Percentiles rank a stretch among this genome's conserved stretches.
Evolutionary conservation across 2,329 filamentous ascomycete genomes (phyloP).

Genomic region (Beauveria brongniartii): DNA sequence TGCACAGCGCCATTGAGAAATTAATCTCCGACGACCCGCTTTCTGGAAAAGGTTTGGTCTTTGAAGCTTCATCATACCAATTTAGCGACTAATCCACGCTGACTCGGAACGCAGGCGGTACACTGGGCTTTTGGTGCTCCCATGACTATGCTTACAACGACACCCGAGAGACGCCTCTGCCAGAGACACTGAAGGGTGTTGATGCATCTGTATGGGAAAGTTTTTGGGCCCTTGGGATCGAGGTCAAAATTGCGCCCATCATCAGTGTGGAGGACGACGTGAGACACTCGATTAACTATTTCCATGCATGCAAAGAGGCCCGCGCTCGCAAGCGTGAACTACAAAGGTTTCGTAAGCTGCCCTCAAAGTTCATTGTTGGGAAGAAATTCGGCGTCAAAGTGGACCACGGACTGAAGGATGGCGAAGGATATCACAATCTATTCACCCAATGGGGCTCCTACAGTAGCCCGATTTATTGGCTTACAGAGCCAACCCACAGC

Average conservation of each 20-base stretch:
- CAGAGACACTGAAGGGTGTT: constrained; percentile 33
- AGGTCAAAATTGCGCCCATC: neutral
- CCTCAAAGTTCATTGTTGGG: neutral
- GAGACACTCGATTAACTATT: too few relatives aligned
- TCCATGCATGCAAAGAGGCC: too few relatives aligned
- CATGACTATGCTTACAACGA: constrained; percentile 39
- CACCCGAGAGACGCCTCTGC: constrained; percentile 18
- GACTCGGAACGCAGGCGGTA: constrained; percentile 26
- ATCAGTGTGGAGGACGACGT: neutral
- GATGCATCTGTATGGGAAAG: constrained; percentile 29
- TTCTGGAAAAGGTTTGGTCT: neutral
- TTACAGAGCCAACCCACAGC: neutral
- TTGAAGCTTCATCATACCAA: too few relatives aligned
- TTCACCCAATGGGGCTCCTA: neutral
- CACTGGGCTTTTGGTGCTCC: constrained; percentile 35
- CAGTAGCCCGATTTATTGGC: neutral
- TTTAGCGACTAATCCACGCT: too few relatives aligned
- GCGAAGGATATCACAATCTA: neutral
- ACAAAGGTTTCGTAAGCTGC: neutral
- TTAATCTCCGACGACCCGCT: neutral
- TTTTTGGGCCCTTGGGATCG: neutral
- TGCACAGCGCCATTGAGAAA: neutral
- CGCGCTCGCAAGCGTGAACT: neutral
- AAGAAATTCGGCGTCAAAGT: neutral
- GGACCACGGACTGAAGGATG: neutral